Base-by-base conservation (phyloP, 768 basidiomycete species). In the Tulasnella sp. region DNA sequence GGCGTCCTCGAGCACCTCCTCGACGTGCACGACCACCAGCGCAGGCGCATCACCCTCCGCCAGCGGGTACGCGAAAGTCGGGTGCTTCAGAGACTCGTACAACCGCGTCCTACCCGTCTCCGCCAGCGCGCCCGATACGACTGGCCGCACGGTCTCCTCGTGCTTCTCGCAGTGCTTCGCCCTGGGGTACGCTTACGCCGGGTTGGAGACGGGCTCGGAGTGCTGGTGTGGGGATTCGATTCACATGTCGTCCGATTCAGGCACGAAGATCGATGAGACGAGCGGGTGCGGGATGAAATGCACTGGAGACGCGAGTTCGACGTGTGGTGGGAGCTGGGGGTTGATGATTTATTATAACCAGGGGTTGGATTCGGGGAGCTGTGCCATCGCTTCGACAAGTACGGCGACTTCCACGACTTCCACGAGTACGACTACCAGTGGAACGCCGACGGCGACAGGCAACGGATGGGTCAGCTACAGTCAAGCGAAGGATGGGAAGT, bases 201-300 rank as follows among this genome's bases (percentile, higher is more conserved):
- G 72, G 22, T 29, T 59, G 14, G 68, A 73, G 39, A 52, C 70
- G 19, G 71, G 69, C 16, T n/a, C 39, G 22, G 69, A 71, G 22
- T 72, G 71, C 39, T 72, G 62, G 63, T 72, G 71, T 34, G 72
- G 71, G 7, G 62, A 72, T 32, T 6, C 35, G 8, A 42, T 72
- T 29, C 16, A n/a, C 29, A 37, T 36, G 40, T 59, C 17, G 9
- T 19, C 41, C 6, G 29, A 40, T 34, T 32, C 29, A 11, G 64
- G 64, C n/a, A 66, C 64, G 5, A 6, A 47, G 39, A 6, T 69
- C 6, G 67, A 6, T 5, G 67, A 63, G n/a, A 29, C 22, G 17
- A 29, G 11, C 5, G 26, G 32, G 32, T 72, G 71, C 42, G 40
- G 40, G 22, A n/a, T 41, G 34, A 8, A 9, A 8, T 71, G 70